Evolutionary conservation across 2,329 filamentous ascomycete species (phyloP), one percentile per base, ranked within the genome.

Genomic region (Thyridium curvatum): DNA sequence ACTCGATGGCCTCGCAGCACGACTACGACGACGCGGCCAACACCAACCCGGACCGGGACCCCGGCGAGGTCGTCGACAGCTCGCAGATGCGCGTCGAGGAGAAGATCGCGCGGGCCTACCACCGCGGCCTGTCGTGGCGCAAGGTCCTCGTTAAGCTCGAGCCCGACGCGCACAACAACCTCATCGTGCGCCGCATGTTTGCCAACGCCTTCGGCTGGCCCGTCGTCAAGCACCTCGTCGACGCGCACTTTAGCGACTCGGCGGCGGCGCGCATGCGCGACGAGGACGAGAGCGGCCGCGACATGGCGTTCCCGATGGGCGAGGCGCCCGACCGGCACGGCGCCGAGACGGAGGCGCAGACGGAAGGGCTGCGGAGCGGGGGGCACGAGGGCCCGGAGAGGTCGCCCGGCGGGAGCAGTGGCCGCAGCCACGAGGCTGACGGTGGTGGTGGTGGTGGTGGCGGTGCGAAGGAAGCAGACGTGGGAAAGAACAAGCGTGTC

Each of bases 151-250:
- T 98, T 12, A 85, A 93, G 39, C 72, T 98, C 3, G 91, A 98
- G 57, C 93, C 93, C 0, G 93, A 98, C 61, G 93, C 93, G 0
- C 93, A 98, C 66, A 98, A 98, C 63, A 98, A 98, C 60, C 94
- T 98, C 49, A 84, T 97, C 43, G 93, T 98, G 17, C 84, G 93
- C 13, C 83, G 93, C 40, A 94, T 89, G 82, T 98, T 98, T 59
- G 84, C 89, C 41, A 98, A 98, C 54, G 93, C 93, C 0, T 94
- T 94, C 52, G 93, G 93, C 3, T 98, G 93, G 93, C 93, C 93
- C 1, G 93, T 98, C 1, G 71, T 97, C 36, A 90, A 96, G 62
- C 93, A 98, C 62, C 66, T 97, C 15, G 91, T 93, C 38, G 90
- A 97, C 52, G 89, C 88, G 0, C 93, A 98, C 63, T 98, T 98